phyloP scores from a whole-genome alignment of 1,139 yeast species.

The Scheffersomyces segobiensis region DNA sequence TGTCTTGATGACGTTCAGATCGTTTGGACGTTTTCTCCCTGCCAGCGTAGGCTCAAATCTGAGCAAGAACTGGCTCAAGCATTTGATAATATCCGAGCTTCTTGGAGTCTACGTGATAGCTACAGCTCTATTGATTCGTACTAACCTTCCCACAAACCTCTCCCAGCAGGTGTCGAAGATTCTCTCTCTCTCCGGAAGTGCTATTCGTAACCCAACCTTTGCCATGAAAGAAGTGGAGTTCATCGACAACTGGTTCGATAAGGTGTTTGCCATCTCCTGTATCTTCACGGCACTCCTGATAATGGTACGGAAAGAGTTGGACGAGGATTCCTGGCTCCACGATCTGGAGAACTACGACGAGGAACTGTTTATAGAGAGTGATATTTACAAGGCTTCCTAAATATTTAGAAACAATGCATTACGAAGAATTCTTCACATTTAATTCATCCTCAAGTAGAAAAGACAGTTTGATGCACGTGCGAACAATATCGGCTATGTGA shows the following conservation, averaged over 20 bases:
- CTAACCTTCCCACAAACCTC: slow-evolving; percentile 68
- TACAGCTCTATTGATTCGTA: slow-evolving; percentile 73
- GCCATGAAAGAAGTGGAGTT: slow-evolving; percentile 49
- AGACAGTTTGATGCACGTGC: too few species aligned
- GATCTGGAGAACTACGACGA: slow-evolving; percentile 29
- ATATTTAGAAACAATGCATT: neutral
- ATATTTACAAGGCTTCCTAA: neutral
- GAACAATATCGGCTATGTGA: too few species aligned
- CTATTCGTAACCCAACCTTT: slow-evolving; percentile 18
- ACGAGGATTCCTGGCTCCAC: slow-evolving; percentile 14
- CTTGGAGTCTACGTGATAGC: slow-evolving; percentile 80
- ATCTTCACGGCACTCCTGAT: slow-evolving; percentile 52
- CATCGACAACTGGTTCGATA: slow-evolving; percentile 81
- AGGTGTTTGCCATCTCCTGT: slow-evolving; percentile 63
- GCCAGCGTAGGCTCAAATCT: slow-evolving; percentile 22
- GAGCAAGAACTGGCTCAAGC: slow-evolving; percentile 38
- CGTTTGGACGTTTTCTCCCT: slow-evolving; percentile 37
- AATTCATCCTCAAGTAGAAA: neutral
- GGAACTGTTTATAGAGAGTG: slow-evolving; percentile 30
- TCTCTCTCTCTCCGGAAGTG: slow-evolving; percentile 40
- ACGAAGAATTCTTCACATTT: neutral
- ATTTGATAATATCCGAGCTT: slow-evolving; percentile 63
- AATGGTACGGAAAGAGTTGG: slow-evolving; percentile 20
- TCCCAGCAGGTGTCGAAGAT: slow-evolving; percentile 51
- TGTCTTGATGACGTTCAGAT: slow-evolving; percentile 53